Conservation (phyloP, 2,329 filamentous ascomycete species). For the Ceratocystis smalleyi region DNA sequence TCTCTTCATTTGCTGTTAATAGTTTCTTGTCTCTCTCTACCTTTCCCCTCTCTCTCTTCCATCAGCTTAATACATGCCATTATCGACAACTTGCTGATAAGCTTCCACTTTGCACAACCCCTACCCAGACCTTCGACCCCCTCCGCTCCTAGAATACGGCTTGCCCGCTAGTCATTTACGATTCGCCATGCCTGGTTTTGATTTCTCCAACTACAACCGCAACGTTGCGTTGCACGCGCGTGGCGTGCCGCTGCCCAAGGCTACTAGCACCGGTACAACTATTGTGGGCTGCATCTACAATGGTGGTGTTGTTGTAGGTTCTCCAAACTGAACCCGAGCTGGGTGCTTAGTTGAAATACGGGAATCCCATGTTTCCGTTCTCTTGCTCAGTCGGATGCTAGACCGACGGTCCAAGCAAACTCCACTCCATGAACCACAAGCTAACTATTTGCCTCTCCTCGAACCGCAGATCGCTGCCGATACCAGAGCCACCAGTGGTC, state of each 20-base stretch:
- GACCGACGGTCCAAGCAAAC: background rate
- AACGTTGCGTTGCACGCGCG: constrained; percentile 89
- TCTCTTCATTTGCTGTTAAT: background rate
- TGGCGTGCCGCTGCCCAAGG: constrained; percentile 89
- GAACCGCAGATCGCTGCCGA: constrained; percentile 88
- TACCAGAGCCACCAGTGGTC: constrained; percentile 89
- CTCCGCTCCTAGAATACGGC: background rate
- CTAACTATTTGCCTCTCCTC: constrained; percentile 23
- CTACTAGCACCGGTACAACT: constrained; percentile 95
- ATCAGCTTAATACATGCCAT: background rate
- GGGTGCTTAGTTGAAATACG: background rate
- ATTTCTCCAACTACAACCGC: constrained; percentile 99
- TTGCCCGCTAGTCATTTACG: background rate
- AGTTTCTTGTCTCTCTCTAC: background rate
- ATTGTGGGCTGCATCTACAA: constrained; percentile 96
- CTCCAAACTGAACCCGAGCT: constrained; percentile 7
- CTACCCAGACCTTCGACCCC: constrained; percentile 19
- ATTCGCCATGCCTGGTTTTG: constrained; percentile 78
- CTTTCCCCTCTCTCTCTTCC: background rate
- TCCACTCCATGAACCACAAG: background rate
- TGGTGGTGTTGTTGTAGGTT: constrained; percentile 78
- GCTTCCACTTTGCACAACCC: constrained; percentile 10
- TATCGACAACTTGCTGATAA: background rate
- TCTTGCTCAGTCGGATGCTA: background rate
- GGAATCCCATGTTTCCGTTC: too few relatives aligned